Conservation (phyloP, 768 basidiomycete genomes). For the Coprinopsis cinerea region DNA sequence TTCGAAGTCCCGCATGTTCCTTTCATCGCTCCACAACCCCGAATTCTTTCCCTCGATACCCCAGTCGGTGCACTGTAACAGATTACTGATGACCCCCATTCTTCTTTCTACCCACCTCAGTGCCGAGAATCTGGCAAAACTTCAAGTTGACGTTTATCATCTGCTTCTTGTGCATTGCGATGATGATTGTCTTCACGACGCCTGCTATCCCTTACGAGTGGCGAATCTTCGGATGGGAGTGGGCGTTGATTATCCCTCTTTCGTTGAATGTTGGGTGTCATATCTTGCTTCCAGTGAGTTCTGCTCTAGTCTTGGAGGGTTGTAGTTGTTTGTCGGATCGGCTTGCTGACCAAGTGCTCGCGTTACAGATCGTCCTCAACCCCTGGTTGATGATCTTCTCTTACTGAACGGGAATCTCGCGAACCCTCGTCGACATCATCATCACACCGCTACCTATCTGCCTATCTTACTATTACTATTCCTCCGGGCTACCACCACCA, state of each 20-base stretch:
- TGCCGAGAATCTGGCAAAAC: constrained; percentile 74
- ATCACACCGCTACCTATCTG: neutral
- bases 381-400: constrained; percentile 86
- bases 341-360: constrained; percentile 1
- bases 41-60: neutral
- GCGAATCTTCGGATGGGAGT: constrained; percentile 56
- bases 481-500: too few relatives aligned
- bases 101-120: constrained; percentile 21
- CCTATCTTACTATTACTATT: neutral
- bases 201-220: constrained; percentile 56
- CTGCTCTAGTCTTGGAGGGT: constrained; percentile 7
- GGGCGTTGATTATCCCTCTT: constrained; percentile 73
- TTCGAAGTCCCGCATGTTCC: neutral
- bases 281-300: constrained; percentile 64
- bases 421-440: neutral
- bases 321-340: constrained; percentile 6
- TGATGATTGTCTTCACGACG: constrained; percentile 57
- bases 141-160: constrained; percentile 72
- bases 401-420: constrained; percentile 24
- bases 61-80: neutral
- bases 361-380: constrained; percentile 62
- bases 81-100: neutral
- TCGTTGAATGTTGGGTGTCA: constrained; percentile 64
- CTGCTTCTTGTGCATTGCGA: constrained; percentile 50
- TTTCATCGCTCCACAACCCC: neutral